These are phyloP conservation scores for Trichocomaceae sp. DNA, from an alignment of 2,329 filamentous ascomycete genomes.

Conservation along the genomic window DNA sequence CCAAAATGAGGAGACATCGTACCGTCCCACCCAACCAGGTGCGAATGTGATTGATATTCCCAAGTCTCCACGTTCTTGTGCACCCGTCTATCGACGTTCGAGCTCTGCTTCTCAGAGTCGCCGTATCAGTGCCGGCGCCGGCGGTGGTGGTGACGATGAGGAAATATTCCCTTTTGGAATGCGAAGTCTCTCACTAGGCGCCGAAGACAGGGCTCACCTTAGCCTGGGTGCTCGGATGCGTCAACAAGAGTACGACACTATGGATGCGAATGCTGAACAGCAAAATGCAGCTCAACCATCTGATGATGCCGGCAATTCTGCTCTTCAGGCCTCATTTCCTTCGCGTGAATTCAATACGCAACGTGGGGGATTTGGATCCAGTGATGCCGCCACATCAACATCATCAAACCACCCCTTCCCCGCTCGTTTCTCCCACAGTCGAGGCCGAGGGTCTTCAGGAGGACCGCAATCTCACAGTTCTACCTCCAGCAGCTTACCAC, in stretches of 20 bases:
- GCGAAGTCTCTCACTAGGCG: conserved; percentile 42
- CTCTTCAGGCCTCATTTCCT: conserved; percentile 14
- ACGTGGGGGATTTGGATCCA: conserved; percentile 20
- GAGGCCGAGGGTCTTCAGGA: conserved; percentile 33
- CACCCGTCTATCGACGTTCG: conserved; percentile 37
- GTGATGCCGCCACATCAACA: conserved; percentile 21
- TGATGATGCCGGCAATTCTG: conserved; percentile 19
- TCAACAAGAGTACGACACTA: conserved; percentile 27
- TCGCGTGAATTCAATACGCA: conserved; percentile 19
- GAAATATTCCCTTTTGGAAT: conserved; percentile 42
- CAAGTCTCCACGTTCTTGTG: conserved; percentile 39
- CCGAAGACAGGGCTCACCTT: conserved; percentile 31
- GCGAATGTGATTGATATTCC: conserved; percentile 45
- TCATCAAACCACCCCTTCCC: conserved; percentile 32
- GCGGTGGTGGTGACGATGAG: conserved; percentile 33
- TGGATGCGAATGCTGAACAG: conserved; percentile 17
- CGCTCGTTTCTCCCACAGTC: conserved; percentile 31
- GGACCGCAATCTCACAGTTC: conserved; percentile 35
- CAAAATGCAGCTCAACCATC: conserved; percentile 16
- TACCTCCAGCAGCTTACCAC: conserved; percentile 34
- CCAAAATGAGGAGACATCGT: conserved; percentile 28
- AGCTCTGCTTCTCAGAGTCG: conserved; percentile 39
- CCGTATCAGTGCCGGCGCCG: conserved; percentile 15
- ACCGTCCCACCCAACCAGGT: conserved; percentile 28
- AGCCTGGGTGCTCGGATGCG: conserved; percentile 28